Evolutionary conservation across 306 rosid genomes (phyloP).

Genomic region (Acacia melanoxylon): DNA sequence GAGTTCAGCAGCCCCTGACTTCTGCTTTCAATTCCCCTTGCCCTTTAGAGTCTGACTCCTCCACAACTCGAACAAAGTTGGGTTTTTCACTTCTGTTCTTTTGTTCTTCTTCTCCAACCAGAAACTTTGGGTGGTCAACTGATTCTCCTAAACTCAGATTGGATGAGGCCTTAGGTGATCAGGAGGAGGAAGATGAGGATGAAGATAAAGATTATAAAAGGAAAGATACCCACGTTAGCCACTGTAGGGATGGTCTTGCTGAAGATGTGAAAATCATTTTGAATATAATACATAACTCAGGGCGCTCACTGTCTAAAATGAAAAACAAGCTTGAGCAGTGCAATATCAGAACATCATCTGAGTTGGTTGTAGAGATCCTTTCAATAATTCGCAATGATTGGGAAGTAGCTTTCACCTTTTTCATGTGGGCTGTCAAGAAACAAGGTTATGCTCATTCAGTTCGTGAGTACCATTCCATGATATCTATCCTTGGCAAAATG

Average conservation of each 20-base stretch:
- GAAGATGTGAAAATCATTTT: conserved; percentile 53
- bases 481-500: conserved; percentile 81
- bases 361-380: conserved; percentile 72
- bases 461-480: conserved; percentile 82
- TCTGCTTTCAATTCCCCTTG: conserved; percentile 25
- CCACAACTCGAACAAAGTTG: conserved; percentile 21
- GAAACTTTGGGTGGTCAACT: conserved; percentile 19
- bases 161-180: conserved; percentile 16
- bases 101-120: conserved; percentile 34
- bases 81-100: conserved; percentile 24
- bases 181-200: not conserved
- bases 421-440: conserved; percentile 84
- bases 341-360: conserved; percentile 48
- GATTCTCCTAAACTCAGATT: conserved; percentile 21
- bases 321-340: conserved; percentile 62
- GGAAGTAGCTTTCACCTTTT: conserved; percentile 88
- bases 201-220: conserved; percentile 19
- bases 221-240: conserved; percentile 18
- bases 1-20: conserved; percentile 27
- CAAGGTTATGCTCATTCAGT: conserved; percentile 58
- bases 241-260: conserved; percentile 40
- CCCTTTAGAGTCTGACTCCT: conserved; percentile 16
- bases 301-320: conserved; percentile 38
- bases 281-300: conserved; percentile 46
- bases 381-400: conserved; percentile 73